Evolutionary conservation across 2,329 filamentous ascomycete species (phyloP), one percentile per base, ranked within the genome.

Genomic region (Fusarium sterilihyphosum): DNA sequence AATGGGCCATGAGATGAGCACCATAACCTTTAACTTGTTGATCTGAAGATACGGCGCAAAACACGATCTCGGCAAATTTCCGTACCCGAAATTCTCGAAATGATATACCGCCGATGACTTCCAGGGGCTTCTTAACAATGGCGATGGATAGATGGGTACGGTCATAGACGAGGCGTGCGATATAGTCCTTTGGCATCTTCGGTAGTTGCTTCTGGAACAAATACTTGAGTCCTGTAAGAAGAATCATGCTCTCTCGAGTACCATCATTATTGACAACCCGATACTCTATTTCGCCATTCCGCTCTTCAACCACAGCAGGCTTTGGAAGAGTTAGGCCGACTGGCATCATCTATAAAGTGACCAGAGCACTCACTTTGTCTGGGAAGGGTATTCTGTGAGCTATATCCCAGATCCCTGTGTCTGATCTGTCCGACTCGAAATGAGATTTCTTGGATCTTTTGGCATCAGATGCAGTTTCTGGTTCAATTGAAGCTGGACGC

Each of bases 161-260:
- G 83, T 98, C 96, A 84, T 99, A 99, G 65, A 98, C 96, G 10
- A 99, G 90, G 40, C 96, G 93, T 8, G 96, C 96, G 77, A 99
- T 98, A 82, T 99, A 99, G 80, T 98, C 96, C 83, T 98, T 98
- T 20, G 96, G 96, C 96, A 99, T 99, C 83, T 98, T 98, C 1
- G 96, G 96, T 9, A 99, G 88, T 81, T 99, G 96, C 78, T 98
- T 98, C 82, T 99, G 96, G 79, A 99, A 98, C 73, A 99, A 97
- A 80, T 95, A 98, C 82, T 98, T 98, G 61, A 99, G 87, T 16
- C 96, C 96, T 0, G 96, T 98, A 66, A 99, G 88, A 77, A 99
- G 96, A 80, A 98, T 97, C 94, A 73, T 93, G 90, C 41, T 92
- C 88, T 53, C 31, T 37, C n/a, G 0, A 14, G 61, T 7, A 78